A percentile compares a stretch with the other conserved stretches of the same genome.
Evolutionary conservation across 2,329 filamentous ascomycete genomes (phyloP).

Genomic region (Alternaria arbusti): DNA sequence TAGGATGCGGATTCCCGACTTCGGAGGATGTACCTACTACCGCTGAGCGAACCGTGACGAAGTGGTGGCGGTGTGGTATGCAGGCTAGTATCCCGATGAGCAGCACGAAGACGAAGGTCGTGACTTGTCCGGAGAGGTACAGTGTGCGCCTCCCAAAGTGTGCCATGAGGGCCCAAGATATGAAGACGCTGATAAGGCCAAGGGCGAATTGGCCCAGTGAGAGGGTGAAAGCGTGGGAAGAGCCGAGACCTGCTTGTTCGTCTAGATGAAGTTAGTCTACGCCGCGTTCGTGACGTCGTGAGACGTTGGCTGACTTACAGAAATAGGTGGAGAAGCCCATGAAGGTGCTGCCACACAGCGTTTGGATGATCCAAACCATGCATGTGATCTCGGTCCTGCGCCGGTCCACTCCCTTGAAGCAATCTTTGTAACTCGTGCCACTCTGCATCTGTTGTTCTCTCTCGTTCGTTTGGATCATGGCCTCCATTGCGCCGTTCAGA

Average conservation of each 20-base stretch:
- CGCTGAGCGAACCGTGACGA: neutral
- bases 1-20: neutral
- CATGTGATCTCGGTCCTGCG: conserved; percentile 77
- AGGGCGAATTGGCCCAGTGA: conserved; percentile 18
- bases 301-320: conserved; percentile 17
- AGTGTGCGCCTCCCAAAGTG: conserved; percentile 76
- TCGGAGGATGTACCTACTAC: neutral
- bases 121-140: conserved; percentile 68
- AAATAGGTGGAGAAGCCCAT: conserved; percentile 51
- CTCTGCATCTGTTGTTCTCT: conserved; percentile 70
- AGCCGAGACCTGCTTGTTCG: conserved; percentile 21
- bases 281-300: fast-evolving
- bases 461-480: conserved; percentile 85
- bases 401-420: conserved; percentile 77
- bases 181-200: conserved; percentile 63
- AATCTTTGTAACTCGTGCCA: conserved; percentile 77
- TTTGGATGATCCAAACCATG: conserved; percentile 53
- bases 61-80: conserved; percentile 51
- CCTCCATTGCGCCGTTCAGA: conserved; percentile 2
- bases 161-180: conserved; percentile 78
- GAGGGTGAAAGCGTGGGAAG: conserved; percentile 9
- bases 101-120: conserved; percentile 67
- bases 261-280: conserved; percentile 5
- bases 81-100: conserved; percentile 57
- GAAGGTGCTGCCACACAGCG: conserved; percentile 31